These are phyloP conservation scores for Sugiyamaella grinbergsii DNA, from an alignment of 1,139 yeast species.

Conservation along the genomic window DNA sequence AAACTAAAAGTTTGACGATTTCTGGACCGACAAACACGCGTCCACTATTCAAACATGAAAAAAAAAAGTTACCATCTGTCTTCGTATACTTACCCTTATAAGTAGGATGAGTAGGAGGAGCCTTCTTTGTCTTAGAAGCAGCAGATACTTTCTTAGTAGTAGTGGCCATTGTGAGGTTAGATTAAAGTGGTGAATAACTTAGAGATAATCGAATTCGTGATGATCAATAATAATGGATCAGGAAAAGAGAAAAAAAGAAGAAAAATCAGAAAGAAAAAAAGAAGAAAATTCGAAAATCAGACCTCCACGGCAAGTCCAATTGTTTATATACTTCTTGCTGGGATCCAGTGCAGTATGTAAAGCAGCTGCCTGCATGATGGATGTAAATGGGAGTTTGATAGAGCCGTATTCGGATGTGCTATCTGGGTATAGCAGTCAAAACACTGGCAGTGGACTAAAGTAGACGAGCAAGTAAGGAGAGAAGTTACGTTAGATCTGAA, in stretches of 20 bases:
- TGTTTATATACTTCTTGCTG: slow-evolving; percentile 17
- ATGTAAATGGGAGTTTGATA: background rate
- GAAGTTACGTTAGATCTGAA: no score
- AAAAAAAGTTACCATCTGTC: no score
- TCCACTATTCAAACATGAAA: no score
- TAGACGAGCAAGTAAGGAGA: no score
- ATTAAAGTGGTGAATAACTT: background rate
- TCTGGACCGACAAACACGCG: background rate
- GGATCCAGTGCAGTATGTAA: slow-evolving; percentile 2
- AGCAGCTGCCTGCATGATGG: slow-evolving; percentile 8
- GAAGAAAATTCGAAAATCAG: slow-evolving; percentile 1
- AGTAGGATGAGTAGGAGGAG: slow-evolving; percentile 45
- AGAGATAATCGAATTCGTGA: background rate
- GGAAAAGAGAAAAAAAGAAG: background rate
- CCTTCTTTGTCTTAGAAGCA: slow-evolving; percentile 32
- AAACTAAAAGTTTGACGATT: no score
- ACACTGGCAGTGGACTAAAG: no score
- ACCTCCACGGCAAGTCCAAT: slow-evolving; percentile 13
- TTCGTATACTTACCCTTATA: slow-evolving; percentile 44
- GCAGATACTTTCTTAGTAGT: slow-evolving; percentile 28
- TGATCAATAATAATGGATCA: background rate
- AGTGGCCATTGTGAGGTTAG: slow-evolving; percentile 24
- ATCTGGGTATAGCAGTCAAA: no score
- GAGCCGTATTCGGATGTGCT: background rate
- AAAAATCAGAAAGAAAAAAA: slow-evolving; percentile 6